A percentile compares a stretch with the other conserved stretches of the same genome.
Evolutionary conservation across 2,329 filamentous ascomycete genomes (phyloP).

Genomic region (Trichoderma citrinoviride): DNA sequence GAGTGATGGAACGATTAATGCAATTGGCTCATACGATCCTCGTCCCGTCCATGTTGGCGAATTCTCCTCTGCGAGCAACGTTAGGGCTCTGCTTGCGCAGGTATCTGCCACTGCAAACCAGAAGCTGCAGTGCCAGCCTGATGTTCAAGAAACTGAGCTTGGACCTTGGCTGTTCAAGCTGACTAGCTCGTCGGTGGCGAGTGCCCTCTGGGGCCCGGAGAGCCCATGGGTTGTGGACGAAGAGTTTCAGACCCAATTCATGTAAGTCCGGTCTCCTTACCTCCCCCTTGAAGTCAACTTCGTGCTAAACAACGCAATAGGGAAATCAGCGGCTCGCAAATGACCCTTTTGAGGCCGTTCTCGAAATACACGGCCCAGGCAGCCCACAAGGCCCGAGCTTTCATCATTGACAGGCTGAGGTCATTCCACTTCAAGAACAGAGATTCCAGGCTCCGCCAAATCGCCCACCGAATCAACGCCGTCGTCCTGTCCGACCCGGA

Average conservation of each 20-base stretch:
- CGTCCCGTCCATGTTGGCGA: constrained; percentile 31
- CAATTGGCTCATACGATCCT: constrained; percentile 31
- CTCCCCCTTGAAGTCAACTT: background rate
- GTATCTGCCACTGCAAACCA: constrained; percentile 27
- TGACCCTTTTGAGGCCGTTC: constrained; percentile 31
- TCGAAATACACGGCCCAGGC: constrained; percentile 30
- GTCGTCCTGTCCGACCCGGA: constrained; percentile 31
- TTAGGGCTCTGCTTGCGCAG: constrained; percentile 26
- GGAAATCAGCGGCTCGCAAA: constrained; percentile 32
- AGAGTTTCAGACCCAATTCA: constrained; percentile 34
- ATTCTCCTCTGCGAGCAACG: constrained; percentile 29
- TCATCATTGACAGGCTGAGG: constrained; percentile 28
- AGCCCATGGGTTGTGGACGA: constrained; percentile 34
- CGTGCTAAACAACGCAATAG: constrained; percentile 23
- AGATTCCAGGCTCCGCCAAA: constrained; percentile 26
- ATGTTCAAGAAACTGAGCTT: constrained; percentile 25
- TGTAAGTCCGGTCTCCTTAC: constrained; percentile 25
- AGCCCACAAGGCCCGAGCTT: constrained; percentile 30
- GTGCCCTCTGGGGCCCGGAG: constrained; percentile 32
- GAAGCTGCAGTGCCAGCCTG: constrained; percentile 26
- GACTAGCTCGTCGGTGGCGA: constrained; percentile 33
- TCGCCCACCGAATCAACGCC: constrained; percentile 34
- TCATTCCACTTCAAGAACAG: constrained; percentile 31
- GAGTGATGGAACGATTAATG: constrained; percentile 25
- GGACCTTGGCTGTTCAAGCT: constrained; percentile 33